These are phyloP conservation scores for Amniculicola lignicola DNA, from an alignment of 495 filamentous ascomycete species.

Conservation along the genomic window DNA sequence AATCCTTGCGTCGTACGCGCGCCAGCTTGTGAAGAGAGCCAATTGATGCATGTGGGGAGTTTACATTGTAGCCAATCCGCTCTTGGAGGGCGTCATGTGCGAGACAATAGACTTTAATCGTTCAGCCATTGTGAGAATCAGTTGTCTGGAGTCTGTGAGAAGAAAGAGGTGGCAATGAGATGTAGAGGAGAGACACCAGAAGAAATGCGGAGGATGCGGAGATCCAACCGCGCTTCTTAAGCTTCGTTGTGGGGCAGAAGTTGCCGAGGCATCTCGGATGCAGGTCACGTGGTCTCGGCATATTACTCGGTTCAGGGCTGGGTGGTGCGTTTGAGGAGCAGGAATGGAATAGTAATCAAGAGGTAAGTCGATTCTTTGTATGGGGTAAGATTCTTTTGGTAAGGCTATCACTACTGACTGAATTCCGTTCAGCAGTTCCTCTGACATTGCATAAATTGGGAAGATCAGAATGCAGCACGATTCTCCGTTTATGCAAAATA, in stretches of 20 bases:
- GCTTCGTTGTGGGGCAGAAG: background rate
- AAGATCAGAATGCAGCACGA: too few relatives aligned
- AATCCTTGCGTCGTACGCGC: background rate
- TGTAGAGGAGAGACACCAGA: background rate
- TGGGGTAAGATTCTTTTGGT: too few relatives aligned
- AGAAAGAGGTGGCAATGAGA: background rate
- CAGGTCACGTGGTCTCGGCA: background rate
- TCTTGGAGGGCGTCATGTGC: conserved; percentile 72
- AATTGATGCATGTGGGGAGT: conserved; percentile 25
- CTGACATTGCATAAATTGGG: too few relatives aligned
- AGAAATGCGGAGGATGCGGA: too few relatives aligned
- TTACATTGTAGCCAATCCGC: conserved; percentile 73
- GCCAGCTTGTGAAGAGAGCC: background rate
- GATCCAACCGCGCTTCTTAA: background rate
- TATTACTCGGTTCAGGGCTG: background rate
- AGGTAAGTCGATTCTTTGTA: too few relatives aligned
- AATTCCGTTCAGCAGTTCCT: too few relatives aligned
- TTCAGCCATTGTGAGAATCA: conserved; percentile 68
- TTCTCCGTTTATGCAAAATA: too few relatives aligned
- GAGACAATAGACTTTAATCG: conserved; percentile 81
- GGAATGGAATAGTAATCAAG: too few relatives aligned
- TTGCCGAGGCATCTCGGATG: conserved; percentile 11
- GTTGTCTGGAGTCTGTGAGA: background rate
- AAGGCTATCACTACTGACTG: too few relatives aligned
- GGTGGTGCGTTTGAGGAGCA: too few relatives aligned